Evolutionary conservation across 2,329 filamentous ascomycete species (phyloP), one percentile per base, ranked within the genome.

Genomic region (Microsporum audouinii): DNA sequence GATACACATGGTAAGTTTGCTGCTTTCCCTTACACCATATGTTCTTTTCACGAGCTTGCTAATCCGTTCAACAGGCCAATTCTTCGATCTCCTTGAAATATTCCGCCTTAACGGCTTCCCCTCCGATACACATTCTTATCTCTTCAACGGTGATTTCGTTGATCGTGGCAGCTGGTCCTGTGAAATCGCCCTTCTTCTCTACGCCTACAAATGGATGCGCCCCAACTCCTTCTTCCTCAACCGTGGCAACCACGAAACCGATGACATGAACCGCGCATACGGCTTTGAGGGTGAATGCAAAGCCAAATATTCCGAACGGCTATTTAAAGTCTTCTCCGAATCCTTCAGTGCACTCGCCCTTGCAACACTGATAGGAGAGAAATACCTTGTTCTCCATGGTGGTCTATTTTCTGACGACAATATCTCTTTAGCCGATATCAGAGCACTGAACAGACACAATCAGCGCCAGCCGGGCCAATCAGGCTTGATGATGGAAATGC

Each of bases 401-500:
- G 94, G 94, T 66, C 82, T 97, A 55, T 96, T 97, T 81, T 97
- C 92, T 1, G 77, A 97, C 71, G 94, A 99, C 76, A 94, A 89
- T 67, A 82, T 92, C 65, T 91, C 89, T 0, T 78, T 99, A 59
- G 89, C 97, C 67, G 92, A 99, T 71, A 95, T 99, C 67, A 85
- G 94, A 66, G 95, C 95, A 77, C 80, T 97, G 62, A 87, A 97
- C 76, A 82, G 92, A 66, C 91, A 96, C 77, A 85, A 84, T 72
- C 94, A 97, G 76, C 83, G 89, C 64, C 92, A 97, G 70, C 92
- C 94, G 2, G 94, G 94, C 36, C 94, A 99, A 74, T 79, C 88
- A 57, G 94, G 94, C 12, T 78, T 99, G 68, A 99, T 99, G 94
- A 99, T 99, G 94, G 94, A 99, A 77, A 99, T 99, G 94, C 83